Base-by-base conservation (phyloP, 495 filamentous ascomycete genomes). In the Friedmanniomyces simplex region DNA sequence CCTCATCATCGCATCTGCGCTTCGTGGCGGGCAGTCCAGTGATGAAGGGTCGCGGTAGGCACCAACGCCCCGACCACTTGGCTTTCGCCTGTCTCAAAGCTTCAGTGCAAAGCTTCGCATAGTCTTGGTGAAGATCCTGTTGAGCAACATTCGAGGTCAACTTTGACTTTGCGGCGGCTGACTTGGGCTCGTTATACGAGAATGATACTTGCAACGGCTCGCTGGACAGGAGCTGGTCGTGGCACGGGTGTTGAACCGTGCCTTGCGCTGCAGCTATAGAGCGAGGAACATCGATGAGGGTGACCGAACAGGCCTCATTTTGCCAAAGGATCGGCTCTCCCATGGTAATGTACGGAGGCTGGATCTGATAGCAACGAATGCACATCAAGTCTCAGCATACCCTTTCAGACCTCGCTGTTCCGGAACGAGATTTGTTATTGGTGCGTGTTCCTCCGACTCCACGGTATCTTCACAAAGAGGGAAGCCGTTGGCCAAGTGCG, bases 201-300 rank as follows among this genome's bases (percentile, higher is more conserved):
- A 65, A 67, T 5, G 71, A 69, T 21, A 58, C 46, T 41, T 61
- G 45, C 14, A 65, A 34, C 0, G 71, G 65, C 24, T 43, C 10
- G 1, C 52, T 57, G 0, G 71, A 72, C 21, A 66, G 58, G 10
- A 71, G 58, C 46, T 51, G 12, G 47, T 43, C 30, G 22, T 63
- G 54, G 39, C 39, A 41, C 2, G 41, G 30, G 14, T 25, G 13
- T 22, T 34, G 18, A 12, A 18, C 2, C 26, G 8, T 34, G 2
- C 60, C 64, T 61, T 74, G 72, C 11, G 69, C 72, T 21, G 51
- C 28, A 49, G 66, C 57, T 56, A 87, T 83, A 2, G 84, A 86
- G n/a, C 60, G 59, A 16, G 85, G 84, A 21, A 85, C 81, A 62
- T 88, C 84, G 43, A 88, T 59, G 14, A 88, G 69, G 34, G 78